Base-by-base conservation (phyloP, 1,284 basidiomycete genomes). In the Austroboletus olivaceoglutinosus region DNA sequence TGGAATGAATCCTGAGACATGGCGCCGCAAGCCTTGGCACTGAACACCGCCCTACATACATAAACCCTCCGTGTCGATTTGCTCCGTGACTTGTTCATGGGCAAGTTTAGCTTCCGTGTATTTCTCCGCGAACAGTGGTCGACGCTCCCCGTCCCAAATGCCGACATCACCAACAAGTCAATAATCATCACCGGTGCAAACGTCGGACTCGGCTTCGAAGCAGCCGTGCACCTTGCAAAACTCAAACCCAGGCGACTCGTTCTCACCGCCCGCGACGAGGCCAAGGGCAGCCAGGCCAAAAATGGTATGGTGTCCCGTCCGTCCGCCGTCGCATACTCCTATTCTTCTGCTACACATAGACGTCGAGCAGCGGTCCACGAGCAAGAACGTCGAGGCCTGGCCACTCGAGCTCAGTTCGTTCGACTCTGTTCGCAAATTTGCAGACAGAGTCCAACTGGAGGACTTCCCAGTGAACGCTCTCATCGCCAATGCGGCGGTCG, bases 131-230 rank as follows among this genome's bases (percentile, higher is more conserved):
- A 67, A 33, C 63, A 69, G 38, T 66, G 59, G 59, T 56, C 46
- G 25, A 38, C 48, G 18, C 44, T 69, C 23, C 65, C 66, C 4
- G 37, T 60, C 15, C 47, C 58, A 31, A 58, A 47, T 10, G 48
- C 52, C 19, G 60, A 73, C 27, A 51, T 72, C 38, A 57, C 58
- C 12, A 59, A 64, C 46, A 62, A 64, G 50, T 62, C 65, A 2
- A 52, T 71, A 11, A 47, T 70, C 9, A 43, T 71, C 31, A 61
- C 57, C 0, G 65, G 69, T n/a, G 51, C 65, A 22, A 71, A 71
- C 45, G 56, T 60, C 22, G 70, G 70, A n/a, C 58, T 70, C 6
- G 70, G 68, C 9, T 58, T 64, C n/a, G 70, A 69, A 53, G 64
- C 69, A 12, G 67, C 62, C 16, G 48, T 63, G 39, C 61, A 57